Evolutionary conservation across 73 alveolate genomes (phyloP), one percentile per base, ranked within the genome.

Genomic region (Uronychia binucleata): DNA sequence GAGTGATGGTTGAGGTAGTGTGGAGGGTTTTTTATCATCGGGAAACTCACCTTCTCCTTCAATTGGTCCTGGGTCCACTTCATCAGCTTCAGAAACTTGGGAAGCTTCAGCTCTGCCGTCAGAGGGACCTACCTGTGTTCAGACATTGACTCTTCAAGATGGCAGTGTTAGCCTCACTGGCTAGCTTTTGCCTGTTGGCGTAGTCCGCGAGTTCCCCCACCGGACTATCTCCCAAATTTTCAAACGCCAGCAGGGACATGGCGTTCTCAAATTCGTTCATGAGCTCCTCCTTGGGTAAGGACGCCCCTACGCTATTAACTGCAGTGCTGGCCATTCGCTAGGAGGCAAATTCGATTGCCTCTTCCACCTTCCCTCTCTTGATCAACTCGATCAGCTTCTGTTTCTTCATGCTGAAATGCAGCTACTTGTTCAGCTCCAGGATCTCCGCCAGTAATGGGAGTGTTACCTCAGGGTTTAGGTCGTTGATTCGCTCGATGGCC

Each of bases 231-330:
- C 33, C 28, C 19, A 84, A 76, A 80, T 87, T 90, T 30, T 88
- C 94, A 89, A 87, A 95, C 34, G 96, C 95, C 34, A 95, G 74
- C 77, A 95, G 83, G 19, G 97, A 57, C 97, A 95, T 88, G 0
- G 92, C 89, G 77, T 94, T 90, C 77, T 95, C 98, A 26, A 95
- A 58, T 81, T 95, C 96, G 33, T 87, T 79, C 79, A 91, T 78
- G 35, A 85, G 74, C 60, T 87, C 81, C 26, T 77, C 30, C 84
- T 79, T 33, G 26, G 59, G 57, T 31, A 34, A 31, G 25, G n/a
- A 80, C 8, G 92, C 86, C 35, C 94, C 86, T 30, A 75, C 87
- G 19, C 67, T 46, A 11, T 46, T 11, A 46, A 19, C 5, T 11
- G 67, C 67, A 46, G n/a, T 46, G 67, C 19, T 46, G 67, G 93